phyloP scores from a whole-genome alignment of 768 basidiomycete species.

The Boletus reticuloceps region DNA sequence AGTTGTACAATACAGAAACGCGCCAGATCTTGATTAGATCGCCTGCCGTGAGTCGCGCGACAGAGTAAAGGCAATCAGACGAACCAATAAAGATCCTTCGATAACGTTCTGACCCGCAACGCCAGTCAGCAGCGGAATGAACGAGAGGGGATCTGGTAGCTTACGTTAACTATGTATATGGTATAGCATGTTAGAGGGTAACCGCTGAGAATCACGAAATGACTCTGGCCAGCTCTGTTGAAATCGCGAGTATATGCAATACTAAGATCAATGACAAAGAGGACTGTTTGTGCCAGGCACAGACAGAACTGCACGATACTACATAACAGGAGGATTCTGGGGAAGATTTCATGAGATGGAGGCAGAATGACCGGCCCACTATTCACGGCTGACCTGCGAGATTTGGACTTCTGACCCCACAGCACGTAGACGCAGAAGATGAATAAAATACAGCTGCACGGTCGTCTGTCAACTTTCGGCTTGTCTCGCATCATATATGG shows the following conservation, averaged over 20 bases:
- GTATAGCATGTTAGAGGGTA: slow-evolving; percentile 12
- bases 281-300: slow-evolving; percentile 1
- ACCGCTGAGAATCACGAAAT: neutral
- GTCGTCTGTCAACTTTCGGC: neutral
- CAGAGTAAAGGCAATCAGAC: neutral
- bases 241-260: neutral
- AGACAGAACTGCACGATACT: slow-evolving; percentile 17
- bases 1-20: slow-evolving; percentile 14
- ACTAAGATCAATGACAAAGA: slow-evolving; percentile 2
- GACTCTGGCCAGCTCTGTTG: neutral
- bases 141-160: neutral
- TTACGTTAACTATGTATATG: slow-evolving; percentile 18
- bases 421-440: slow-evolving; percentile 19
- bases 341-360: neutral
- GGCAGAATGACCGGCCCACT: no score
- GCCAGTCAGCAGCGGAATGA: neutral
- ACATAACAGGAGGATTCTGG: slow-evolving; percentile 12
- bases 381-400: neutral
- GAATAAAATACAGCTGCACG: slow-evolving; percentile 14
- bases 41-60: neutral
- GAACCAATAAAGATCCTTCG: slow-evolving; percentile 18
- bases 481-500: neutral
- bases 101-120: slow-evolving; percentile 7
- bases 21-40: slow-evolving; percentile 22
- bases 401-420: slow-evolving; percentile 5